A percentile compares a stretch with the other conserved stretches of the same genome.
These are phyloP conservation scores for Funneliformis mosseae DNA, from an alignment of 192 early-diverging fungal species.

Conservation along the genomic window DNA sequence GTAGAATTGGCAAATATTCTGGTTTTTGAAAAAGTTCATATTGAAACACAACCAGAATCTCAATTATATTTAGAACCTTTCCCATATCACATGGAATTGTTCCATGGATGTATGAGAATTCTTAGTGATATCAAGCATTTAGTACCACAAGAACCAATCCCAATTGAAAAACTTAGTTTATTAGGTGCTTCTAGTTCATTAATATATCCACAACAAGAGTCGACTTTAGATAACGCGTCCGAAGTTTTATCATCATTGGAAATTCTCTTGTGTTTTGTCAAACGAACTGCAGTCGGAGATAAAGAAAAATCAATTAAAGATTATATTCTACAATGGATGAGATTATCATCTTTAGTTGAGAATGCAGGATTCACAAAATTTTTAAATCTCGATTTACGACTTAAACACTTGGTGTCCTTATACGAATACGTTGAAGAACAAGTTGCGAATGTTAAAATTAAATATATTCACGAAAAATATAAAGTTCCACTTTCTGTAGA, in stretches of 20 bases:
- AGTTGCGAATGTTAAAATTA: constrained; percentile 1
- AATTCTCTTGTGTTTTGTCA: constrained; percentile 35
- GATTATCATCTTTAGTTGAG: constrained; percentile 4
- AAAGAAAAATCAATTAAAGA: constrained; percentile 21
- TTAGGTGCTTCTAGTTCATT: no score
- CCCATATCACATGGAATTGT: constrained; percentile 30
- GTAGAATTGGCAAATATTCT: constrained; percentile 20
- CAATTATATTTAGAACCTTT: constrained; percentile 19
- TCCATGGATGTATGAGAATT: constrained; percentile 22
- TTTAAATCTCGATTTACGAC: background rate
- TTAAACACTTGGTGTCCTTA: constrained; percentile 29
- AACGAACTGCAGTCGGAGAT: constrained; percentile 19
- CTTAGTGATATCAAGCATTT: constrained; percentile 22
- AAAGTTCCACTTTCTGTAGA: background rate
- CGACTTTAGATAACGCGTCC: background rate
- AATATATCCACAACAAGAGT: background rate
- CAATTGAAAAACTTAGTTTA: background rate
- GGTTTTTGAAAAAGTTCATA: constrained; percentile 24
- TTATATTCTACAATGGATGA: constrained; percentile 26
- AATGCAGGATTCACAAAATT: background rate
- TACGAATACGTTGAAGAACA: constrained; percentile 34
- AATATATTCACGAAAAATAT: constrained; percentile 30
- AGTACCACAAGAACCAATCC: constrained; percentile 25
- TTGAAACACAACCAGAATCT: background rate
- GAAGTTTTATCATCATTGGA: constrained; percentile 31